Evolutionary conservation across 345 rosid genomes (phyloP).

Genomic region (Heritiera littoralis): DNA sequence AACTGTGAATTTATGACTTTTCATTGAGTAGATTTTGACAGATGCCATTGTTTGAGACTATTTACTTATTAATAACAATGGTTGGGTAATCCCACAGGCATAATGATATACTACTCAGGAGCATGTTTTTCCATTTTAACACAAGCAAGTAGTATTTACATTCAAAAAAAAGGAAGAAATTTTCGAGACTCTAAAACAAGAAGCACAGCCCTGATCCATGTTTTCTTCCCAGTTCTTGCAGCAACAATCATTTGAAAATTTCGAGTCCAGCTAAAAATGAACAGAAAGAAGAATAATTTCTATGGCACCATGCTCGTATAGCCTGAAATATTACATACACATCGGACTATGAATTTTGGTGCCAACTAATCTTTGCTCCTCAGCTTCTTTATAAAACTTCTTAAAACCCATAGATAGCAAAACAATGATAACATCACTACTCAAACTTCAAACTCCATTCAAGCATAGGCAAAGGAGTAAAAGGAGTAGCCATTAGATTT

Average conservation of each 20-base stretch:
- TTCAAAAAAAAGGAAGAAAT: neutral
- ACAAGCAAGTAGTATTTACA: neutral
- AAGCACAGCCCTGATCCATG: neutral
- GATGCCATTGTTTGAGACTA: too few species aligned
- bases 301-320: constrained; percentile 24
- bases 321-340: constrained; percentile 5
- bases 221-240: constrained; percentile 10
- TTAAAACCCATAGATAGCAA: neutral
- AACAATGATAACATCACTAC: neutral
- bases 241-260: neutral
- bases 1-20: neutral
- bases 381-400: neutral
- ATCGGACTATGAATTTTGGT: constrained; percentile 20
- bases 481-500: neutral
- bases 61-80: too few species aligned
- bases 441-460: neutral
- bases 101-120: neutral
- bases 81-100: neutral
- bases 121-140: neutral
- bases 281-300: constrained; percentile 10
- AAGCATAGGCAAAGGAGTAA: neutral
- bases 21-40: too few species aligned
- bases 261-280: constrained; percentile 5
- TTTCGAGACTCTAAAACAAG: neutral
- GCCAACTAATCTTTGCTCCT: neutral